phyloP scores from a whole-genome alignment of 1,284 basidiomycete species.

The Ustilago trichophora region DNA sequence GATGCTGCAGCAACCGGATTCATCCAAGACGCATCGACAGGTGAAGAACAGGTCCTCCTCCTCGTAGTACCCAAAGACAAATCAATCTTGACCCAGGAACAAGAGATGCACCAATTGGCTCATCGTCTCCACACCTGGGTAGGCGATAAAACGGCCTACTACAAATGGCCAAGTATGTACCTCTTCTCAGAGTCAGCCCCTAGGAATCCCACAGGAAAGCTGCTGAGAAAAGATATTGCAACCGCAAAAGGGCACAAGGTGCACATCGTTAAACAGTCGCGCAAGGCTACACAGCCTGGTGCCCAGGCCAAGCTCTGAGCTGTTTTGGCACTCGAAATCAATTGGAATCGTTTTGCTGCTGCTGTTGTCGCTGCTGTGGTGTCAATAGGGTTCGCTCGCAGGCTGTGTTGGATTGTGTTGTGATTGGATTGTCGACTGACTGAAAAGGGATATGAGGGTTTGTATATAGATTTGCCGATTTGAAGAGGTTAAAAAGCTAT shows the following conservation, averaged over 20 bases:
- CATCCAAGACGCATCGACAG: conserved; percentile 24
- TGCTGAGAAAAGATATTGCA: conserved; percentile 46
- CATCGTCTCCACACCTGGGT: conserved; percentile 37
- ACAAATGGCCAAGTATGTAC: conserved; percentile 49
- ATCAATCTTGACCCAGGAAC: conserved; percentile 7
- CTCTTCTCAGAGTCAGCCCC: conserved; percentile 29
- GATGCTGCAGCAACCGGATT: conserved; percentile 44
- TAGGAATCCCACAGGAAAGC: conserved; percentile 40
- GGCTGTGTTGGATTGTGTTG: no score
- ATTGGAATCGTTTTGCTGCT: no score
- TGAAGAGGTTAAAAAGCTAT: no score
- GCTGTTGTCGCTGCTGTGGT: no score
- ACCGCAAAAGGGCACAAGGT: conserved; percentile 14
- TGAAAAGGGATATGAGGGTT: no score
- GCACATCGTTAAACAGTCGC: conserved; percentile 25
- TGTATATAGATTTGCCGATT: no score
- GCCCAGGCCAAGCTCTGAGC: no score
- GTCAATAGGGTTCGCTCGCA: no score
- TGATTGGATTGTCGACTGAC: no score
- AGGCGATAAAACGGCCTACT: conserved; percentile 40
- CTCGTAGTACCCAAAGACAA: conserved; percentile 44
- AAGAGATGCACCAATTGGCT: conserved; percentile 27
- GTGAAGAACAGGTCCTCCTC: conserved; percentile 34
- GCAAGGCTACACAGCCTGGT: no score
- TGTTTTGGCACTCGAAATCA: no score